Percentiles rank a stretch among this genome's conserved stretches.
These are phyloP conservation scores for Auriscalpium microsporum DNA, from an alignment of 768 basidiomycete genomes.

Conservation along the genomic window DNA sequence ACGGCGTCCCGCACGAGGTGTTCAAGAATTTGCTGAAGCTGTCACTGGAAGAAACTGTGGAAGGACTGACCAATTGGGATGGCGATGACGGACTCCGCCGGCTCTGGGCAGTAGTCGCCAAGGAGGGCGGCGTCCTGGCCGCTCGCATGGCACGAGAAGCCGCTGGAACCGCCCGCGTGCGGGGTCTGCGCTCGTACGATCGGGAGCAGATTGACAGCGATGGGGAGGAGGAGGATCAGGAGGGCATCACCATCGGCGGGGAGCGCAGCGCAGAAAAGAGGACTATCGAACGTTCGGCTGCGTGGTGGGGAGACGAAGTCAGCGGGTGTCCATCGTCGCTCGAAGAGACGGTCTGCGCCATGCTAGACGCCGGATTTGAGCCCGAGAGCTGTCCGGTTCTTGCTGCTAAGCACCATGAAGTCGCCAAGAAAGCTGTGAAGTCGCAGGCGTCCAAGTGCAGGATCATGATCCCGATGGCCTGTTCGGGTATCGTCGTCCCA, in stretches of 20 bases:
- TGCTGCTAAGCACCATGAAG: slow-evolving; percentile 42
- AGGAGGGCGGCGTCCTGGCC: slow-evolving; percentile 16
- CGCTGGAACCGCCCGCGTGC: slow-evolving; percentile 20
- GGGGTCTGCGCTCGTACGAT: slow-evolving; percentile 16
- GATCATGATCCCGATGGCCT: slow-evolving; percentile 49
- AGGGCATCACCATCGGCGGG: slow-evolving; percentile 5
- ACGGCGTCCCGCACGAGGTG: slow-evolving; percentile 39
- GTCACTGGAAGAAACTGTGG: slow-evolving; percentile 19
- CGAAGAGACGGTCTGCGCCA: slow-evolving; percentile 50
- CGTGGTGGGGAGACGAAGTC: slow-evolving; percentile 63
- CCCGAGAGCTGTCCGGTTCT: slow-evolving; percentile 43
- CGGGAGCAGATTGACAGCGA: slow-evolving; percentile 17
- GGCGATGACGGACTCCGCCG: slow-evolving; percentile 10
- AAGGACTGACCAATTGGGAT: slow-evolving; percentile 19
- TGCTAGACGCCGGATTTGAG: slow-evolving; percentile 52
- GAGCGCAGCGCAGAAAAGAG: too few relatives aligned
- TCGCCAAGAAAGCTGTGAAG: slow-evolving; percentile 38
- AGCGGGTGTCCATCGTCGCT: slow-evolving; percentile 52
- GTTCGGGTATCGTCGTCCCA: slow-evolving; percentile 54
- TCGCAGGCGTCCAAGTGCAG: slow-evolving; percentile 33
- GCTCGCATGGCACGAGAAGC: slow-evolving; percentile 19
- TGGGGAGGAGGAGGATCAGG: slow-evolving; percentile 15
- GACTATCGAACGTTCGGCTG: slow-evolving; percentile 34
- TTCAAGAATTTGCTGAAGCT: slow-evolving; percentile 26
- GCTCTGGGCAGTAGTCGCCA: slow-evolving; percentile 19